phyloP scores from a whole-genome alignment of 2,329 filamentous ascomycete species.

The Pseudogymnoascus sp. region DNA sequence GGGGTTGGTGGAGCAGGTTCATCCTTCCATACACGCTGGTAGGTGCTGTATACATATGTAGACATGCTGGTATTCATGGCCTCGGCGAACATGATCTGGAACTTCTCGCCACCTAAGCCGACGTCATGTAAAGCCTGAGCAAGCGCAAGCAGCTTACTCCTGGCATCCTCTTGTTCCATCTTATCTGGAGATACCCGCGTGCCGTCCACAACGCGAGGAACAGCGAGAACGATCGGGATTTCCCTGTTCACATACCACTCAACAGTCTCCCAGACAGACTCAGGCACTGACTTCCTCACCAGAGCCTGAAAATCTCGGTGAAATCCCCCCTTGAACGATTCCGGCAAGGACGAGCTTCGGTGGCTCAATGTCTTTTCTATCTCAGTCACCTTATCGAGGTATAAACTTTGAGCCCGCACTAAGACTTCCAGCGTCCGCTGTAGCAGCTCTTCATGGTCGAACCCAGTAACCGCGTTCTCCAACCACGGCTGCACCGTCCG shows the following conservation, averaged over 20 bases:
- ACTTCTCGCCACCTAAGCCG: constrained; percentile 60
- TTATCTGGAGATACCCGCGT: constrained; percentile 17
- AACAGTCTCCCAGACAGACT: constrained; percentile 46
- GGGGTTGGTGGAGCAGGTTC: neutral
- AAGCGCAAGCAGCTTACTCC: constrained; percentile 46
- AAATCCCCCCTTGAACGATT: constrained; percentile 43
- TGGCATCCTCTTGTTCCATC: constrained; percentile 32
- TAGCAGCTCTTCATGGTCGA: constrained; percentile 38
- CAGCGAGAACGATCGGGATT: constrained; percentile 41
- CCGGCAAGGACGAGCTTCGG: constrained; percentile 27
- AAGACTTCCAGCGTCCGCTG: constrained; percentile 48
- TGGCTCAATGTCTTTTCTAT: constrained; percentile 42
- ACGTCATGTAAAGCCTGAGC: constrained; percentile 54
- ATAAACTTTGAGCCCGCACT: constrained; percentile 52
- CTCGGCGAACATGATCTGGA: constrained; percentile 64
- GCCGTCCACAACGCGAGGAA: constrained; percentile 17
- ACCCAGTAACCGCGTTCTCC: constrained; percentile 32
- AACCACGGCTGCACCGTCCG: constrained; percentile 52
- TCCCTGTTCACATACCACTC: constrained; percentile 46
- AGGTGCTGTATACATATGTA: constrained; percentile 53
- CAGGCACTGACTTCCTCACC: constrained; percentile 54
- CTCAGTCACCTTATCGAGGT: constrained; percentile 46
- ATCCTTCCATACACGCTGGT: constrained; percentile 52
- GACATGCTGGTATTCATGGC: constrained; percentile 61
- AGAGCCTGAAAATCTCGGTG: constrained; percentile 55